phyloP scores from a whole-genome alignment of 108 stramenopile genomes.

The Hondaea fermentalgiana region DNA sequence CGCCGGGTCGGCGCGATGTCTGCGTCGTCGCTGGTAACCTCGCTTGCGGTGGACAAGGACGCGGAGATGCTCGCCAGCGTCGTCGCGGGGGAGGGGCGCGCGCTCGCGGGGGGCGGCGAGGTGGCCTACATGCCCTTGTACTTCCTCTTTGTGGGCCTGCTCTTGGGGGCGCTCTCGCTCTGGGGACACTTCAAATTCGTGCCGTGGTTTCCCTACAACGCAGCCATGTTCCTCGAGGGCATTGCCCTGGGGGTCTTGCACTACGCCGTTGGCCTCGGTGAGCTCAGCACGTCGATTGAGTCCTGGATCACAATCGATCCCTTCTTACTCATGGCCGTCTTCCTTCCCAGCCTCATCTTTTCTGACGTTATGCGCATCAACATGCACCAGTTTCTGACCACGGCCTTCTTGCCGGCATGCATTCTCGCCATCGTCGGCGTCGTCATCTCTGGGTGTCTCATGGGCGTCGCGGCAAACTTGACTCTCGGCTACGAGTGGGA shows the following conservation, averaged over 20 bases:
- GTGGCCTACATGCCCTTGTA: not conserved
- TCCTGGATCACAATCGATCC: conserved; percentile 60
- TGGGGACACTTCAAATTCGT: not conserved
- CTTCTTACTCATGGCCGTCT: conserved; percentile 65
- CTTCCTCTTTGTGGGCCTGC: not conserved
- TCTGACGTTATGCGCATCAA: conserved; percentile 64
- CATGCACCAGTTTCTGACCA: conserved; percentile 49
- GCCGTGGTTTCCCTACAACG: not conserved
- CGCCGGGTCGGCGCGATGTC: no score
- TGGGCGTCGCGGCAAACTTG: conserved; percentile 24
- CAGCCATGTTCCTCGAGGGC: not conserved
- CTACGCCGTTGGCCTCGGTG: not conserved
- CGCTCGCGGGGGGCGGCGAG: not conserved
- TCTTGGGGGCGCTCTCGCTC: not conserved
- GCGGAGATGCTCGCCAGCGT: not conserved
- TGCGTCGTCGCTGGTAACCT: no score
- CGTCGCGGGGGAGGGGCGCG: not conserved
- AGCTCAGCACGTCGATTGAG: conserved; percentile 36
- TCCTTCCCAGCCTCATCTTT: conserved; percentile 80
- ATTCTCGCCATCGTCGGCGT: conserved; percentile 73
- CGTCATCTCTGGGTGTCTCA: conserved; percentile 29
- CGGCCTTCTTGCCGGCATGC: conserved; percentile 49
- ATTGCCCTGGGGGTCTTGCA: not conserved
- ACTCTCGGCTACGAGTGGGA: conserved; percentile 35
- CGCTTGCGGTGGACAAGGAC: not conserved